Base-by-base conservation (phyloP, 306 rosid genomes). In the Medicago ruthenica region DNA sequence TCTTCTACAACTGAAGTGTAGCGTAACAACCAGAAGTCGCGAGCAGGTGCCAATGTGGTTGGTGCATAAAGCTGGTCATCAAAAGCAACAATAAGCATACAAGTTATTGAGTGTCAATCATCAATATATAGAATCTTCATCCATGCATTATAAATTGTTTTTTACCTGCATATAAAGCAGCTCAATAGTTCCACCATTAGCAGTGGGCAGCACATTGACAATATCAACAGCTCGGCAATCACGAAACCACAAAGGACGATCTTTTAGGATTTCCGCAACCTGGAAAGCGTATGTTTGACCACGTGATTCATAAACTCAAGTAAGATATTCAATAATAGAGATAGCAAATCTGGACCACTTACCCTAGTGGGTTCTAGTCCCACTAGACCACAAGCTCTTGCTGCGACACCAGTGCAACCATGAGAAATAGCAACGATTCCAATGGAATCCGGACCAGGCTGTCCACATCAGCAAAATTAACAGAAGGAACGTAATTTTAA, bases 381-480 rank as follows among this genome's bases (percentile, higher is more conserved):
- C 89, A 96, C 99, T 83, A 96, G 89, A 87, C 99, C 99, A 44
- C 98, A 96, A 77, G 99, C 99, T 67, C 99, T 92, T 85, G 99
- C 98, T 86, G 99, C 99, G 91, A 92, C 99, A 74, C 99, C 99
- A 87, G 96, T 70, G 91, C 98, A 92, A 92, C 98, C 99, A 89
- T 96, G 98, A 87, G 97, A 96, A 87, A 96, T 96, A 89, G 99
- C 98, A 82, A 92, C 97, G 92, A 96, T 96, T 96, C 99, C 99
- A 90, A 96, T 96, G 91, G 99, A 96, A 96, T 96, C 99, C 99
- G 99, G 99, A 96, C 99, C 98, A 96, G 99, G 99, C 99, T 96
- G 79, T 16, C 11, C 73, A 81, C 57, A 77, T 48, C 60, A 83
- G 48, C 59, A 66, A 79, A 76, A 16, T 39, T n/a, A 62, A 60